These are phyloP conservation scores for Fusarium verrucosum DNA, from an alignment of 2,329 filamentous ascomycete genomes.

Conservation along the genomic window DNA sequence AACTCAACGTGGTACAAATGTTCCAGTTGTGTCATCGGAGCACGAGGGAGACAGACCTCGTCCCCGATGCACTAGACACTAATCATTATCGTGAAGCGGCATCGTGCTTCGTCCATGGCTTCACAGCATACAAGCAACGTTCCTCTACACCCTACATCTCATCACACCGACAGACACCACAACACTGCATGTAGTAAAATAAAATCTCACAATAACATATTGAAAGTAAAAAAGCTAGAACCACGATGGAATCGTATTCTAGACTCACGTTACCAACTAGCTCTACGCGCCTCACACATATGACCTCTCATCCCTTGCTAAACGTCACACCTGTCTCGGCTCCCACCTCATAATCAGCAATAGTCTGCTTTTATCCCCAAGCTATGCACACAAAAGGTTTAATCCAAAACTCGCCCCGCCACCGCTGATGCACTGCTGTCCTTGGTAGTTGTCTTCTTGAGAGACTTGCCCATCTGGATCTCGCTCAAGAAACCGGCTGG, in stretches of 20 bases:
- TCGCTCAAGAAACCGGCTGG: slow-evolving; percentile 77
- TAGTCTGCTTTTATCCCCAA: not conserved
- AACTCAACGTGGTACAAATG: slow-evolving; percentile 10
- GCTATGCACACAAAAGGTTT: slow-evolving; percentile 31
- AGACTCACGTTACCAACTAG: slow-evolving; percentile 22
- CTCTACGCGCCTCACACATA: slow-evolving; percentile 15
- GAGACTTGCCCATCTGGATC: slow-evolving; percentile 79
- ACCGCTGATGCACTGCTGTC: slow-evolving; percentile 79
- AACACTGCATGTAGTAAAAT: not conserved
- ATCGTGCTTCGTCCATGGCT: slow-evolving; percentile 5
- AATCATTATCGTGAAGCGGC: slow-evolving; percentile 8
- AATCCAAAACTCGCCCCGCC: slow-evolving; percentile 78
- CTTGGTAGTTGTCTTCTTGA: slow-evolving; percentile 90
- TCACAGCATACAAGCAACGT: slow-evolving; percentile 8
- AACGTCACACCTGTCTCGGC: slow-evolving; percentile 11
- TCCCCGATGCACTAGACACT: not conserved
- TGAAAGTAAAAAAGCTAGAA: not conserved
- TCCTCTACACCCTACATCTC: no score
- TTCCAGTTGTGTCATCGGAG: slow-evolving; percentile 4
- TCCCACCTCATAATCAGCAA: slow-evolving; percentile 10
- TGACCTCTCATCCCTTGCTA: slow-evolving; percentile 4
- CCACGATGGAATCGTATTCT: slow-evolving; percentile 24
- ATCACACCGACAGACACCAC: not conserved
- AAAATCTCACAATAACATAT: slow-evolving; percentile 25
- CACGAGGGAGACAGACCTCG: not conserved